phyloP scores from a whole-genome alignment of 345 rosid genomes.

The Stellera chamaejasme region DNA sequence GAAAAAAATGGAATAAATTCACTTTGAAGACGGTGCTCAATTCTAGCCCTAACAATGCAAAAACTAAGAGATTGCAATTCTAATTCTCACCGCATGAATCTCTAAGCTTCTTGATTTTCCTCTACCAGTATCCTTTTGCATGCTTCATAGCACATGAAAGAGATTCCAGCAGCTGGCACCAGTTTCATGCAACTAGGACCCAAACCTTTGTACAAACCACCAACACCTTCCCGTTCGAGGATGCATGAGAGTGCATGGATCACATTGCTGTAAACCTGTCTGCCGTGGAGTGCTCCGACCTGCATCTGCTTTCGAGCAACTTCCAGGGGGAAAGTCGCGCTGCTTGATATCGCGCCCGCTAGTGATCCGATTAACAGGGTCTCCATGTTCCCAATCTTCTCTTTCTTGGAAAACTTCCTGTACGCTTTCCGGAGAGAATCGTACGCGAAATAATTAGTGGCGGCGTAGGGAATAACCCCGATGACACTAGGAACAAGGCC shows the following conservation, averaged over 20 bases:
- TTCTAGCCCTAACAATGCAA: neutral
- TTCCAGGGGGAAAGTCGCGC: constrained; percentile 91
- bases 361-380: constrained; percentile 85
- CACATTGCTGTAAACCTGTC: constrained; percentile 81
- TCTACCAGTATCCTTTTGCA: constrained; percentile 80
- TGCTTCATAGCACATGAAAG: constrained; percentile 98
- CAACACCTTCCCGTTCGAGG: constrained; percentile 73
- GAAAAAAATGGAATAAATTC: neutral
- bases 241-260: constrained; percentile 77
- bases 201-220: constrained; percentile 77
- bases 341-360: constrained; percentile 87
- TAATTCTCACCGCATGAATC: neutral
- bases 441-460: constrained; percentile 87
- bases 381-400: constrained; percentile 78
- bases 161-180: constrained; percentile 98
- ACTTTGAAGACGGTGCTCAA: constrained; percentile 5
- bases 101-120: constrained; percentile 40
- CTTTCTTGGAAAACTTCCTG: constrained; percentile 55
- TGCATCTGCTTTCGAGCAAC: constrained; percentile 99
- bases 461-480: constrained; percentile 94
- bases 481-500: constrained; percentile 94
- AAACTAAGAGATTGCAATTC: neutral
- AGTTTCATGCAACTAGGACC: constrained; percentile 96
- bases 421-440: constrained; percentile 76
- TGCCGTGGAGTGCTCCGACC: constrained; percentile 85